Conservation (phyloP, 192 early-diverging fungal species). For the Gryganskiella cystojenkinii region DNA sequence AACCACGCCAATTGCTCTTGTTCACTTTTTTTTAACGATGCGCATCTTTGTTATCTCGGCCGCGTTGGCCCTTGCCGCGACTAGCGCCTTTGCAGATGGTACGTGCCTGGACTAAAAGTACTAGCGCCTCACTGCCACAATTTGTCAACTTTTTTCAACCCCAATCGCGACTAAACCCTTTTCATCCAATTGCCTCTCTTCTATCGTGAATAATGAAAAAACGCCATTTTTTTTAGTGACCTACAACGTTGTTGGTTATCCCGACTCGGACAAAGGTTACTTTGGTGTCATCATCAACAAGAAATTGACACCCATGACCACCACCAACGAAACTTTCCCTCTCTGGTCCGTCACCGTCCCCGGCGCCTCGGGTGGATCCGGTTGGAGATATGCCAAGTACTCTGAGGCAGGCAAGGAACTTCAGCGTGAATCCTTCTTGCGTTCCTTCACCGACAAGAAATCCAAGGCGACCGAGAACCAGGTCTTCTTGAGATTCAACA, state of each 20-base stretch:
- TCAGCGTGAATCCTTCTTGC: constrained; percentile 14
- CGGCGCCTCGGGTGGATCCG: constrained; percentile 8
- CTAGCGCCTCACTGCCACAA: neutral
- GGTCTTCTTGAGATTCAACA: constrained; percentile 18
- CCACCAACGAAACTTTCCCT: constrained; percentile 27
- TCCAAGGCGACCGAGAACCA: constrained; percentile 30
- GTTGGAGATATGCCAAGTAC: constrained; percentile 28
- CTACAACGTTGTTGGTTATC: constrained; percentile 39
- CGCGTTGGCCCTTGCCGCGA: constrained; percentile 19
- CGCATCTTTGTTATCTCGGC: constrained; percentile 20
- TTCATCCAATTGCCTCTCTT: neutral
- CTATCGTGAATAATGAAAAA: neutral
- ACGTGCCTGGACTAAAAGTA: constrained; percentile 1
- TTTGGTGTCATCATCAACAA: constrained; percentile 34
- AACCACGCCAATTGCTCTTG: neutral
- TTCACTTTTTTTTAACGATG: constrained; percentile 11
- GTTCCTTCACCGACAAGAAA: constrained; percentile 14
- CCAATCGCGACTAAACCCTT: neutral
- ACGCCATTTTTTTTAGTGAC: constrained; percentile 12
- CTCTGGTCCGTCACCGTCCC: constrained; percentile 37
- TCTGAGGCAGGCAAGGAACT: neutral
- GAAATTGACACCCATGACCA: constrained; percentile 14
- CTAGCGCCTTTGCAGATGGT: constrained; percentile 34
- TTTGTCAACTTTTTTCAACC: neutral
- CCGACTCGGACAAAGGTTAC: constrained; percentile 9